Evolutionary conservation across 345 rosid genomes (phyloP).

Genomic region (Melastoma malabathricum): DNA sequence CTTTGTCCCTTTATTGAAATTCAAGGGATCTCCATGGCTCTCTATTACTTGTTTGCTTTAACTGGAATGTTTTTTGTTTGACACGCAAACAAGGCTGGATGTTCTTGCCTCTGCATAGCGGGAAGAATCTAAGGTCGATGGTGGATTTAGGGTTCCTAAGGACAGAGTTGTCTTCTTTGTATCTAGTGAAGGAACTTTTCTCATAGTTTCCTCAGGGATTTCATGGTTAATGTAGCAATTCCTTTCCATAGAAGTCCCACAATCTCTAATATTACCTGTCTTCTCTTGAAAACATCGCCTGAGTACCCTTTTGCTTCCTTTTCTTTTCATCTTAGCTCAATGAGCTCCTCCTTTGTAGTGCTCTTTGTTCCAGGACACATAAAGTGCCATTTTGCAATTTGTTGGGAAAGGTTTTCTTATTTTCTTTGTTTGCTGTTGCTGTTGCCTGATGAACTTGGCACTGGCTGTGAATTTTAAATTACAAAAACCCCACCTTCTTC

Average conservation of each 20-base stretch:
- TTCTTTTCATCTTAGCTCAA: too few relatives aligned
- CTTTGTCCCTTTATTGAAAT: background rate
- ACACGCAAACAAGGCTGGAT: slow-evolving; percentile 21
- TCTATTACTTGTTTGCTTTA: background rate
- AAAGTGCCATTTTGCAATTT: too few relatives aligned
- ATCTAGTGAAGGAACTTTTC: background rate
- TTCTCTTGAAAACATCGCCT: too few relatives aligned
- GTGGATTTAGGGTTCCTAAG: slow-evolving; percentile 52
- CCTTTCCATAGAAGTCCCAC: too few relatives aligned
- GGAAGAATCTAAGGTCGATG: slow-evolving; percentile 18
- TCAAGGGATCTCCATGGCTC: background rate
- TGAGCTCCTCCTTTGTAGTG: too few relatives aligned
- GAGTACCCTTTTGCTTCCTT: too few relatives aligned
- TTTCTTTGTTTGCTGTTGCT: background rate
- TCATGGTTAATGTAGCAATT: too few relatives aligned
- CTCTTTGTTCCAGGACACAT: too few relatives aligned
- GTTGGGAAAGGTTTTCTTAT: too few relatives aligned
- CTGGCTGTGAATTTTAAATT: background rate
- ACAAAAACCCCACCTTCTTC: slow-evolving; percentile 1
- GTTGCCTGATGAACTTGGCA: background rate
- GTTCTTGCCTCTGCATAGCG: slow-evolving; percentile 36
- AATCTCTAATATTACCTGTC: too few relatives aligned
- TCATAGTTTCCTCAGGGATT: too few relatives aligned
- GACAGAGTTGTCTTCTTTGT: slow-evolving; percentile 28
- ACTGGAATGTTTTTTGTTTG: background rate